phyloP scores from a whole-genome alignment of 2,329 filamentous ascomycete species.

The Pseudogymnoascus sp. region DNA sequence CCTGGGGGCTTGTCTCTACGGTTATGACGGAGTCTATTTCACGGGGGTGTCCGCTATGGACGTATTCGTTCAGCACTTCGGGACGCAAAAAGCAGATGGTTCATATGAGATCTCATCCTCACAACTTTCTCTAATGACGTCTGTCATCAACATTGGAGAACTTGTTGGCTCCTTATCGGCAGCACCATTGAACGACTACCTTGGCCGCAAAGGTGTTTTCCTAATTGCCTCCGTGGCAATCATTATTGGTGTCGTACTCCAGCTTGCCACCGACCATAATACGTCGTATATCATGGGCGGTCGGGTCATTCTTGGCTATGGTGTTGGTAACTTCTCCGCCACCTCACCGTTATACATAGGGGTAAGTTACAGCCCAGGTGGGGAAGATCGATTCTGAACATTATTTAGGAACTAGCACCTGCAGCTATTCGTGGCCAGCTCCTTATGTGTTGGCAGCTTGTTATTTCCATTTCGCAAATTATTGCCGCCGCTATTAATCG shows the following conservation, averaged over 20 bases:
- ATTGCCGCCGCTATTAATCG: slow-evolving; percentile 29
- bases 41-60: slow-evolving; percentile 29
- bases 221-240: slow-evolving; percentile 23
- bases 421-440: slow-evolving; percentile 27
- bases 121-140: slow-evolving; percentile 29
- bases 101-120: slow-evolving; percentile 16
- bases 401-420: slow-evolving; percentile 24
- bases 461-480: slow-evolving; percentile 31
- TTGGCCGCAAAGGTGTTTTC: slow-evolving; percentile 29
- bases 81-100: slow-evolving; percentile 22
- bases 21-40: slow-evolving; percentile 32
- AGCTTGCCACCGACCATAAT: slow-evolving; percentile 12
- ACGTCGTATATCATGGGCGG: slow-evolving; percentile 20
- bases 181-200: slow-evolving; percentile 30
- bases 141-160: slow-evolving; percentile 34
- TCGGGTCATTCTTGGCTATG: slow-evolving; percentile 24
- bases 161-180: slow-evolving; percentile 29
- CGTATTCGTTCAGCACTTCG: slow-evolving; percentile 29
- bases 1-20: slow-evolving; percentile 31
- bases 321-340: slow-evolving; percentile 32
- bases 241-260: slow-evolving; percentile 19
- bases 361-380: neutral
- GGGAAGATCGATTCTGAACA: neutral
- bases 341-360: slow-evolving; percentile 32
- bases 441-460: slow-evolving; percentile 34